Percentiles rank a stretch among this genome's conserved stretches.
Evolutionary conservation across 2,329 filamentous ascomycete genomes (phyloP).

Genomic region (Aspergillus sojae): DNA sequence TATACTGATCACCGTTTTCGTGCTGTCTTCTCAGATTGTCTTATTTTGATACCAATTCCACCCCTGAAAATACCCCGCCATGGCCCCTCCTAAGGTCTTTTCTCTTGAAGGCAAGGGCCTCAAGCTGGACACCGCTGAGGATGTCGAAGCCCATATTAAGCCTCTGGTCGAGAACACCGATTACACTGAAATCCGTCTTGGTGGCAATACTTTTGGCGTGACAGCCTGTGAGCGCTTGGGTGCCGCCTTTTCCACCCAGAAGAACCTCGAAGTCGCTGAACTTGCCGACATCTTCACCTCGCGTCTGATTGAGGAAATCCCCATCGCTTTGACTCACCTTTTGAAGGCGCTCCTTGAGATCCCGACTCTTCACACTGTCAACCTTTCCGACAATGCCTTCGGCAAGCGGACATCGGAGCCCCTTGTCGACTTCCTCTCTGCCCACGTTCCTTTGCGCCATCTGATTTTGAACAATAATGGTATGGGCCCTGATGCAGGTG

Average conservation of each 20-base stretch:
- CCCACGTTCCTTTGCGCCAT: conserved; percentile 87
- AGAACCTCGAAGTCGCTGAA: conserved; percentile 78
- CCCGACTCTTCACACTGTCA: conserved; percentile 83
- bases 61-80: conserved; percentile 44
- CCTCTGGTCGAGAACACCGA: conserved; percentile 70
- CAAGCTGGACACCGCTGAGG: conserved; percentile 85
- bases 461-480: conserved; percentile 98
- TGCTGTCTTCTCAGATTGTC: background rate
- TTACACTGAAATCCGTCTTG: conserved; percentile 76
- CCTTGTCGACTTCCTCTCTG: conserved; percentile 85
- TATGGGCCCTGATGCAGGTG: conserved; percentile 86
- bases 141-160: conserved; percentile 82
- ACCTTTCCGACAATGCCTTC: conserved; percentile 97
- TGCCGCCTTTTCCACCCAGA: conserved; percentile 80
- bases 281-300: conserved; percentile 97
- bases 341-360: conserved; percentile 85
- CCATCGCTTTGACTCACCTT: conserved; percentile 80
- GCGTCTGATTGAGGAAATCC: conserved; percentile 90
- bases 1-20: background rate
- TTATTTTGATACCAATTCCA: conserved; percentile 1
- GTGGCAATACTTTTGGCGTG: conserved; percentile 91
- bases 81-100: conserved; percentile 66
- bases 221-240: conserved; percentile 84
- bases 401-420: conserved; percentile 93
- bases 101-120: conserved; percentile 89